phyloP scores from a whole-genome alignment of 2,329 filamentous ascomycete species.

The Ascochyta fabae region DNA sequence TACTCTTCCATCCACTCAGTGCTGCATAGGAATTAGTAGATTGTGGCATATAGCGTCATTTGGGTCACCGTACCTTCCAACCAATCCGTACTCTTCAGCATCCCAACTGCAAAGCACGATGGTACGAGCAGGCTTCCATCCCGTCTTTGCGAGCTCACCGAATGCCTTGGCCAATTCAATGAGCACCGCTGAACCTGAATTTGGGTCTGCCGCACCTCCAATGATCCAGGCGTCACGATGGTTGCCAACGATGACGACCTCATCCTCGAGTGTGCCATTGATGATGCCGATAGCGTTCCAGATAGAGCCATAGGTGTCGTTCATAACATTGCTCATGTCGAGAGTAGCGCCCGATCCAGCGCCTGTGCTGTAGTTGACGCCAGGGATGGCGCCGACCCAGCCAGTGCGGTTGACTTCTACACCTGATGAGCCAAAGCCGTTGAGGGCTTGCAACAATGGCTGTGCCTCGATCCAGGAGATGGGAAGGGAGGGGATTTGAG shows the following conservation, averaged over 20 bases:
- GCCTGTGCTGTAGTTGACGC: conserved; percentile 46
- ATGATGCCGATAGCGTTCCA: conserved; percentile 79
- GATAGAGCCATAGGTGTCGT: conserved; percentile 79
- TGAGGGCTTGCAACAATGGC: conserved; percentile 80
- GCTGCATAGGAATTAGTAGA: conserved; percentile 31
- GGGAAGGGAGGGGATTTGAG: conserved; percentile 83
- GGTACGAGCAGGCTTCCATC: conserved; percentile 60
- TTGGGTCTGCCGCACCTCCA: conserved; percentile 61
- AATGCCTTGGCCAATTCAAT: conserved; percentile 60
- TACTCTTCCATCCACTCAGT: conserved; percentile 60
- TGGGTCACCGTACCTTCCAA: conserved; percentile 37
- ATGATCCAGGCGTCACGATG: conserved; percentile 63
- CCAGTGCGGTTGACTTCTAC: conserved; percentile 48
- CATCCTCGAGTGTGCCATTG: conserved; percentile 66
- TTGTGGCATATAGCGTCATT: not conserved
- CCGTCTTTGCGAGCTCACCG: conserved; percentile 54
- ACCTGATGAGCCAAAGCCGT: conserved; percentile 75
- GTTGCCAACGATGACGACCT: conserved; percentile 61
- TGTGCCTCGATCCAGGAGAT: conserved; percentile 84
- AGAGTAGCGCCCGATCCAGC: conserved; percentile 60
- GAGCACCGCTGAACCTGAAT: conserved; percentile 58
- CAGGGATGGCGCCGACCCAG: conserved; percentile 47
- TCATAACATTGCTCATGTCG: conserved; percentile 70
- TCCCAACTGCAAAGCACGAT: conserved; percentile 56
- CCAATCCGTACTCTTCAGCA: conserved; percentile 50